A percentile compares a stretch with the other conserved stretches of the same genome.
These are phyloP conservation scores for Citeromyces hawaiiensis DNA, from an alignment of 1,139 yeast genomes.

Conservation along the genomic window DNA sequence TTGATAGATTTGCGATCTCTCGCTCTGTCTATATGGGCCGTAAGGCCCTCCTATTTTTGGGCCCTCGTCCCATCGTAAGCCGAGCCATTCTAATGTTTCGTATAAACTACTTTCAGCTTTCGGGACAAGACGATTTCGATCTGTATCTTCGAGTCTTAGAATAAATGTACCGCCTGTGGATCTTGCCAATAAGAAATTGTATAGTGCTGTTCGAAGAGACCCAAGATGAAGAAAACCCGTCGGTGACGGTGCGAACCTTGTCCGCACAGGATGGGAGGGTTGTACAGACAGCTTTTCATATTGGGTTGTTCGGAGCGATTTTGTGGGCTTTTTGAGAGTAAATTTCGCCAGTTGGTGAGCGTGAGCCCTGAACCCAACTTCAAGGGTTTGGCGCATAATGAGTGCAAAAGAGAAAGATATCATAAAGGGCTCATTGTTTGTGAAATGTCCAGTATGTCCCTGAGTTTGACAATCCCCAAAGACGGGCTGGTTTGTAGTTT, in stretches of 20 bases:
- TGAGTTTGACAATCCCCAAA: too few relatives aligned
- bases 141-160: constrained; percentile 85
- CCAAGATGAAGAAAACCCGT: constrained; percentile 91
- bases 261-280: constrained; percentile 46
- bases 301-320: background rate
- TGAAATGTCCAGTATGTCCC: too few relatives aligned
- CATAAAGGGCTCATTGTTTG: too few relatives aligned
- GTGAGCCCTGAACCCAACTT: background rate
- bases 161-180: constrained; percentile 73
- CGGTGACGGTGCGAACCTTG: constrained; percentile 97
- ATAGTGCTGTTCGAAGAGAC: constrained; percentile 82
- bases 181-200: constrained; percentile 73
- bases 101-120: constrained; percentile 81
- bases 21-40: constrained; percentile 81
- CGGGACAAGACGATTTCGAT: constrained; percentile 56
- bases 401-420: background rate
- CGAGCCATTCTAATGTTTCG: constrained; percentile 68
- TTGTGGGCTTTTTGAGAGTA: background rate
- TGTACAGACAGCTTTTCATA: background rate
- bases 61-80: constrained; percentile 68
- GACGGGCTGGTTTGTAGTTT: too few relatives aligned
- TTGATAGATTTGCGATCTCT: constrained; percentile 51
- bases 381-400: background rate
- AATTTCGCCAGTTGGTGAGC: background rate
- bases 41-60: constrained; percentile 53